Base-by-base conservation (phyloP, 257 asterid genomes). In the Echites panduratus region DNA sequence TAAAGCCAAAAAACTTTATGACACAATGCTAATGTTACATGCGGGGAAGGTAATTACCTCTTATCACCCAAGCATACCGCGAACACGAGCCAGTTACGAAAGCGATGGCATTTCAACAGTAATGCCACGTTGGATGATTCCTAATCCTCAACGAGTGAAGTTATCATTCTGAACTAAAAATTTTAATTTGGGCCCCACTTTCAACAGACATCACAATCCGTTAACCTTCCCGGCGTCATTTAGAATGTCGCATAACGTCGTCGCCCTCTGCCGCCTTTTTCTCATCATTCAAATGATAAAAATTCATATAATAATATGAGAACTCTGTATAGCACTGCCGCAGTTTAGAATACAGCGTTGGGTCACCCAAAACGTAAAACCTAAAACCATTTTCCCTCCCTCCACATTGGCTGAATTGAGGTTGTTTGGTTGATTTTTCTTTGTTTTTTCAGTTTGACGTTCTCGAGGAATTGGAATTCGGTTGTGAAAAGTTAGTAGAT, bases 401-500 rank as follows among this genome's bases (percentile, higher is more conserved):
- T 73, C 75, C 52, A 9, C 40, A 38, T 65, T 56, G 38, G 8
- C 22, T 20, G 61, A 53, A 49, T 50, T 71, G 41, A 44, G 35
- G 73, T 7, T 67, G 22, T 32, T 70, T 19, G n/a, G 3, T 44
- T 26, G 22, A 2, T 40, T 32, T 59, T 59, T 29, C 66, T 22
- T 43, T 67, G 44, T 52, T 32, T 70, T 32, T 27, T 26, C 38
- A 24, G 40, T 19, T 70, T 17, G 48, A 40, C 6, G 16, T 29
- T 43, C 58, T 66, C 43, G 50, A 73, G 49, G 62, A 64, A 57
- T 53, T 66, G 47, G 17, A 26, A 64, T 62, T 49, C 64, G 57
- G 70, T 44, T 27, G 22, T 19, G 54, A 32, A 52, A 69, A 81
- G 71, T 5, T 6, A 20, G 66, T 50, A 74, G 72, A 93, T 89